Base-by-base conservation (phyloP, 768 basidiomycete genomes). In the Dendrothele bispora region DNA sequence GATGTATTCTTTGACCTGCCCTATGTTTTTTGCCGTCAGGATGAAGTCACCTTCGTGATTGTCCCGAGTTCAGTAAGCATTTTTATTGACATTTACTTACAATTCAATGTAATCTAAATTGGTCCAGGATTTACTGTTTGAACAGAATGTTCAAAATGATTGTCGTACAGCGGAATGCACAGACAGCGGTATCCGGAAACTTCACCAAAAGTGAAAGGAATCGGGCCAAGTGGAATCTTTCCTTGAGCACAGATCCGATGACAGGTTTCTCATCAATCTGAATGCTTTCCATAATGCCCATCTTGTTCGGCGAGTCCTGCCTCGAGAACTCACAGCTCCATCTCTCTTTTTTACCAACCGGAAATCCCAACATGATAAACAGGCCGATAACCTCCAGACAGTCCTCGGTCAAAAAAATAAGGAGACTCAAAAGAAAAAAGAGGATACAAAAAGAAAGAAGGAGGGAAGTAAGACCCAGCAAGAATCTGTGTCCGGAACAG, bases 251-350 rank as follows among this genome's bases (percentile, higher is more conserved):
- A 40, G 39, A 17, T 40, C 30, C 3, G 25, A 27, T 12, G 46
- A 56, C 8, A 46, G 52, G 3, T 67, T 46, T 39, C 39, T 67
- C 17, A 39, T 67, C 44, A 67, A 65, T 30, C 54, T 52, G 6
- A 60, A 64, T 39, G 60, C 62, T 17, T 47, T 65, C n/a, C 63
- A 66, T 48, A 66, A 66, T 55, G 62, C 61, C 8, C 55, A 59
- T 22, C 56, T 60, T 22, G 28, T 67, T 22, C 58, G 55, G 1
- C 36, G 48, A 14, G 37, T 45, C 4, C 52, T 65, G 5, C 61
- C 58, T 18, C 47, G 54, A 4, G 17, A 49, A 2, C 58, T 63
- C 8, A 53, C 50, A 10, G 30, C 30, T 10, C 30, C 30, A 10
- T 10, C 30, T 10, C n/a, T 32, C 10, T n/a, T 32, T 10, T 32